phyloP scores from a whole-genome alignment of 768 basidiomycete genomes.

The Scleroderma bovista region DNA sequence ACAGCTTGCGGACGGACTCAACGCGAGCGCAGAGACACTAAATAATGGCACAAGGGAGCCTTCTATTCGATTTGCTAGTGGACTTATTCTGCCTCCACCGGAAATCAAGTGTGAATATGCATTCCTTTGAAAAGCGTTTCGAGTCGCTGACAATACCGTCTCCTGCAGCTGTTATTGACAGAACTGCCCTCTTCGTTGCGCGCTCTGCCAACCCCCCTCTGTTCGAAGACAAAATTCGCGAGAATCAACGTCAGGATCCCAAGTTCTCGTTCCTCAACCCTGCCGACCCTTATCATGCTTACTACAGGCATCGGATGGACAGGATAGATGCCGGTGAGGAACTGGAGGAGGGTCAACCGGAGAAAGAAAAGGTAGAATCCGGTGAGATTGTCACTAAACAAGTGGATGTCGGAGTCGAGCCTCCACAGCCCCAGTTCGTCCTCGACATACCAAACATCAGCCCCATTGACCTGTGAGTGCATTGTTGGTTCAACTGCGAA shows the following conservation, averaged over 20 bases:
- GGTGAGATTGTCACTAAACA: constrained; percentile 29
- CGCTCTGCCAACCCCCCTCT: constrained; percentile 89
- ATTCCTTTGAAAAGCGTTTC: neutral
- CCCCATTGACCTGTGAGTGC: constrained; percentile 83
- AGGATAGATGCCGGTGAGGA: constrained; percentile 72
- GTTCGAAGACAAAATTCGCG: constrained; percentile 96
- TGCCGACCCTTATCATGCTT: constrained; percentile 96
- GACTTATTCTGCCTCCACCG: constrained; percentile 92
- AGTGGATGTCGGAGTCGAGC: constrained; percentile 67
- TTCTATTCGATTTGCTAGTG: constrained; percentile 58
- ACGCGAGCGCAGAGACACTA: constrained; percentile 39
- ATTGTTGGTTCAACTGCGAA: neutral
- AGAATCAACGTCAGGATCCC: constrained; percentile 92
- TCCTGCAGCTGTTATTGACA: constrained; percentile 81
- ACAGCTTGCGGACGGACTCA: constrained; percentile 40
- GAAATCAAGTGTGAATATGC: constrained; percentile 77
- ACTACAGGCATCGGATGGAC: constrained; percentile 91
- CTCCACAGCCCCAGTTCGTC: constrained; percentile 76
- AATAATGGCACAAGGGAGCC: constrained; percentile 30
- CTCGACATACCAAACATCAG: constrained; percentile 85
- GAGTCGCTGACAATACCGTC: constrained; percentile 5
- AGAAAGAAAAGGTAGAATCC: constrained; percentile 38
- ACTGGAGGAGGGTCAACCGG: constrained; percentile 50
- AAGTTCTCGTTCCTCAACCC: constrained; percentile 99
- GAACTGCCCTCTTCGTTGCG: constrained; percentile 87